Base-by-base conservation (phyloP, 83 land plant species). In the Picea engelmannii region DNA sequence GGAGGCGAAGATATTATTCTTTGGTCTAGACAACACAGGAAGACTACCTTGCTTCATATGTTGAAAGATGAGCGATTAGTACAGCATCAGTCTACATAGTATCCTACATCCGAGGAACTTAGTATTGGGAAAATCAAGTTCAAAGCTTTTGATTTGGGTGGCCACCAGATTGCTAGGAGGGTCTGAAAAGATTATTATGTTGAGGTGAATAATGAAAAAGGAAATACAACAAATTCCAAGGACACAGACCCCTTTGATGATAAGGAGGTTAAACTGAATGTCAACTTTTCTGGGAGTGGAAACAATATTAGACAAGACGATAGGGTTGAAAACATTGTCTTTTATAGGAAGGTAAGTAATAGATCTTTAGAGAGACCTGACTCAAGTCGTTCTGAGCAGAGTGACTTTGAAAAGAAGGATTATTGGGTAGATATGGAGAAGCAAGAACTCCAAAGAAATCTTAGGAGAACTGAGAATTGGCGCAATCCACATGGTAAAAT, bases 401-500 rank as follows among this genome's bases (percentile, higher is more conserved):
- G 62, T 62, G 84, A 82, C 55, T 16, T 21, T 35, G 88, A 91
- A 6, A 87, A 81, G 79, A 90, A 80, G 79, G 91, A 88, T 67
- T 71, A 82, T 62, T 76, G 80, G 23, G 60, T 74, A 12, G 87
- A 87, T 78, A 52, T 24, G 60, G 92, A 93, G 49, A 86, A 85
- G 67, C 80, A 64, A 25, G 95, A 92, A 66, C 20, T 60, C 67
- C 85, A 82, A 76, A 81, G 88, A 81, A 82, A 40, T 82, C 78
- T 80, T 21, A 82, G 88, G 89, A 86, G 86, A 58, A 89, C 81
- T 79, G 90, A 89, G 15, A 84, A 75, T 44, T 17, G 87, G 85
- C 87, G 80, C 80, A 82, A 75, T 67, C 68, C 49, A 15, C 78
- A 76, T 38, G 87, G 84, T 27, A 81, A 24, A 5, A 85, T n/a